Evolutionary conservation across 2,329 filamentous ascomycete species (phyloP), one percentile per base, ranked within the genome.

Genomic region (Simplicillium aogashimaense): DNA sequence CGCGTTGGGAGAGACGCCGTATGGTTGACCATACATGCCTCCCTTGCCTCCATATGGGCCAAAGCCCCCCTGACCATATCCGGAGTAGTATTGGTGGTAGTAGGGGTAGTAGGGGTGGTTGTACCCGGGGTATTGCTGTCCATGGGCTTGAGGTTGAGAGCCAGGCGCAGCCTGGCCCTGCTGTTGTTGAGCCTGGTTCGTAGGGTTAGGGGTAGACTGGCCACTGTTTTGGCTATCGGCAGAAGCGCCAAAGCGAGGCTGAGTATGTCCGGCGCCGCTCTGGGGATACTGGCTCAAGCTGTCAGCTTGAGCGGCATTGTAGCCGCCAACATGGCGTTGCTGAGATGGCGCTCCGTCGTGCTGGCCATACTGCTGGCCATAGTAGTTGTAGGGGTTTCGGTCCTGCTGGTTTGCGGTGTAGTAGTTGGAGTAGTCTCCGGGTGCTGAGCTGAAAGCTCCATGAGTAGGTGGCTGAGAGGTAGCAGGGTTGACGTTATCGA

Each of bases 151-250:
- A 14, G 62, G 65, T 54, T 69, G 66, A 39, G 64, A 60, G 36
- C 59, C 59, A 33, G 65, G 65, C n/a, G 52, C 59, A 25, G 56
- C 60, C 42, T 57, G 61, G 50, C 66, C 63, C 48, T 72, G 70
- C 40, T 59, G 44, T 46, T 65, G 62, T 51, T 75, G 74, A 36
- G 64, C 65, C 54, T 76, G 74, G 10, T 66, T 64, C 32, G 81
- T 72, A 20, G 89, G 88, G 65, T 94, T 92, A 29, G 90, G 89
- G 3, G 89, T 95, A 53, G 83, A 90, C 60, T 92, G 83, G 35
- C 88, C 90, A 58, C 87, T 95, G 66, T 83, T 87, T 54, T 88
- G 85, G 45, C 76, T 74, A 41, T 94, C 87, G 44, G 69, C 63
- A 36, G 66, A 67, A 48, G 66, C 67, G 25, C 72, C 71, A 35